Percentiles rank a stretch among this genome's conserved stretches.
Conservation (phyloP, 768 basidiomycete species). For the Rhodotorula sphaerocarpa region DNA sequence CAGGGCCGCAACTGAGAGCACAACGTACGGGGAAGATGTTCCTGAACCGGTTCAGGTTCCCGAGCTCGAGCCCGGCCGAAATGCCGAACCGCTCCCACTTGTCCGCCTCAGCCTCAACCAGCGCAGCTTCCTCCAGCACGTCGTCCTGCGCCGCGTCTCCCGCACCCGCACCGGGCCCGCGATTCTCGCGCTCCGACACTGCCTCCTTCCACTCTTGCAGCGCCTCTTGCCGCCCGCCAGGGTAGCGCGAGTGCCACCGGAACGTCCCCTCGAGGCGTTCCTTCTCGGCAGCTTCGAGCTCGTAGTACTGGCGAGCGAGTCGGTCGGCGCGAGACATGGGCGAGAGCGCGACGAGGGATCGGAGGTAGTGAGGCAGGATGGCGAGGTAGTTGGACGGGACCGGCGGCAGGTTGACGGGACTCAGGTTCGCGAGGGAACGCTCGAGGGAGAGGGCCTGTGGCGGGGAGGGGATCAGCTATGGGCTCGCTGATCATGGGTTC, state of each 20-base stretch:
- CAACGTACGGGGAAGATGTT: slow-evolving; percentile 84
- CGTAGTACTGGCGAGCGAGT: slow-evolving; percentile 87
- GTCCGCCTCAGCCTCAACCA: slow-evolving; percentile 12
- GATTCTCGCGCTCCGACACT: not conserved
- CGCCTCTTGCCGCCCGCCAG: slow-evolving; percentile 1
- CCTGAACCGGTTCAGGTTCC: slow-evolving; percentile 88
- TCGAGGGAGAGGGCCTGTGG: slow-evolving; percentile 35
- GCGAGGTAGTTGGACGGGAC: slow-evolving; percentile 12
- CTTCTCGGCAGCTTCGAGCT: slow-evolving; percentile 85
- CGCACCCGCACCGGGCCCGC: not conserved
- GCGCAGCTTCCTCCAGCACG: not conserved
- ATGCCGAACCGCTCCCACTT: slow-evolving; percentile 69
- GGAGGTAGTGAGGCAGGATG: slow-evolving; percentile 33
- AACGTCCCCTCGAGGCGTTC: slow-evolving; percentile 78
- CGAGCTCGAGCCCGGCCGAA: slow-evolving; percentile 90
- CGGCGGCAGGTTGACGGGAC: slow-evolving; percentile 31
- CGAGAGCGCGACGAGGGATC: slow-evolving; percentile 15
- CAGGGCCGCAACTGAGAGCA: no score
- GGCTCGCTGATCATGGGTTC: not conserved
- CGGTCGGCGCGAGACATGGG: slow-evolving; percentile 51
- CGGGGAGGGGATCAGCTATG: no score
- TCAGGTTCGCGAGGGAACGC: slow-evolving; percentile 32
- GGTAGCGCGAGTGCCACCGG: slow-evolving; percentile 62
- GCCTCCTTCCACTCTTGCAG: not conserved
- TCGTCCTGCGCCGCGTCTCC: not conserved